Percentiles rank a stretch among this genome's conserved stretches.
Conservation (phyloP, 1,284 basidiomycete genomes). For the Takashimella tepidaria region DNA sequence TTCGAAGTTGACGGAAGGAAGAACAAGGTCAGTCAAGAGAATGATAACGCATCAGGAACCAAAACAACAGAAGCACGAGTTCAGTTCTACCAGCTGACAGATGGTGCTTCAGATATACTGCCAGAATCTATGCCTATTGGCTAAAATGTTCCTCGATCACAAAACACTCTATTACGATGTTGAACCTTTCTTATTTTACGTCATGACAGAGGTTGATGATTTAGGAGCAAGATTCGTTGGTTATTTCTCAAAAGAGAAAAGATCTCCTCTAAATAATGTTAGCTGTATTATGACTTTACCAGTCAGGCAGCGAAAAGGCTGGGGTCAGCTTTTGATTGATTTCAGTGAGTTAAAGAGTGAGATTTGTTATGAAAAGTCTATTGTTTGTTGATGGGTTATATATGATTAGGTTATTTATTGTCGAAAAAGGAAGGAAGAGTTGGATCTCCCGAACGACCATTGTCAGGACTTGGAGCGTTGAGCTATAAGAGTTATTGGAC, state of each 20-base stretch:
- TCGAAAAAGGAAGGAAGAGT: conserved; percentile 87
- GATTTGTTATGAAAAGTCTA: too few species aligned
- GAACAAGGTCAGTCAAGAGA: conserved; percentile 82
- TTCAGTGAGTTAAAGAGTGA: conserved; percentile 68
- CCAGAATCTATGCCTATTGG: conserved; percentile 96
- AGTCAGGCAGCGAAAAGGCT: conserved; percentile 86
- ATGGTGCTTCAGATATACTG: conserved; percentile 84
- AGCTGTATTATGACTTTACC: conserved; percentile 99
- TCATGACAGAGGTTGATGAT: conserved; percentile 89
- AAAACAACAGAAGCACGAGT: too few species aligned
- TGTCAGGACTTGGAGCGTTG: conserved; percentile 81
- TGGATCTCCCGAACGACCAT: conserved; percentile 88
- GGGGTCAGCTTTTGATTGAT: conserved; percentile 91
- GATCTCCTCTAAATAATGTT: conserved; percentile 91
- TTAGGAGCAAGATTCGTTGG: conserved; percentile 90
- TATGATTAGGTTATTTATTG: conserved; percentile 84
- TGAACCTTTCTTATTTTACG: conserved; percentile 98
- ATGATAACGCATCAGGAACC: too few species aligned
- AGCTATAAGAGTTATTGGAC: conserved; percentile 97
- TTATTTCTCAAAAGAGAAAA: conserved; percentile 99
- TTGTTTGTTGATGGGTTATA: conserved; percentile 1
- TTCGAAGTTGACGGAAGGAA: conserved; percentile 98
- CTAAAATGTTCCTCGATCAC: conserved; percentile 99
- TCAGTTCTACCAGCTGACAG: too few species aligned
- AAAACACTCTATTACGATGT: conserved; percentile 99